Percentiles rank a stretch among this genome's conserved stretches.
Conservation (phyloP, 306 rosid genomes). For the Glycine latifolia region DNA sequence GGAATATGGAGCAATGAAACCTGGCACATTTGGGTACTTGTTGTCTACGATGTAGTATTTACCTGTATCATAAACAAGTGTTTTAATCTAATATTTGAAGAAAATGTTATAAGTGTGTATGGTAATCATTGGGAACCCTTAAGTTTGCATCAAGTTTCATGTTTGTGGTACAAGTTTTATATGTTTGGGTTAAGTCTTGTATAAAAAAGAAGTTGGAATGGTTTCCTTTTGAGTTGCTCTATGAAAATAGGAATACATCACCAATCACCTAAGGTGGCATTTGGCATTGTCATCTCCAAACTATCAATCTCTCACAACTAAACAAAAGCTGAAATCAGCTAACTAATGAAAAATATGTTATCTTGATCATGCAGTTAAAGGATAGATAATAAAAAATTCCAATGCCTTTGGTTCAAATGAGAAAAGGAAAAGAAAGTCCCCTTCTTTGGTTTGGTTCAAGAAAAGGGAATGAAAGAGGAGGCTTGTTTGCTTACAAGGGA, state of each 20-base stretch:
- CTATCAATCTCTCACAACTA: slow-evolving; percentile 40
- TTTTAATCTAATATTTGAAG: slow-evolving; percentile 37
- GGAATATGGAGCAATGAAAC: slow-evolving; percentile 83
- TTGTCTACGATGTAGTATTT: slow-evolving; percentile 82
- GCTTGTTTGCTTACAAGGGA: background rate
- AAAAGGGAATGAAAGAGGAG: background rate
- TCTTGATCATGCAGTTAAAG: slow-evolving; percentile 30
- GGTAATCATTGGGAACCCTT: slow-evolving; percentile 10
- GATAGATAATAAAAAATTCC: background rate
- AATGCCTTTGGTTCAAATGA: background rate
- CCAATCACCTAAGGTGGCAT: slow-evolving; percentile 7
- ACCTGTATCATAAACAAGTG: slow-evolving; percentile 63
- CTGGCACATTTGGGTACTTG: slow-evolving; percentile 78
- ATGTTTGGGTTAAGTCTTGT: slow-evolving; percentile 22
- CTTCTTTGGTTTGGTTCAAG: background rate
- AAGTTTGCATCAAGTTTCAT: slow-evolving; percentile 34
- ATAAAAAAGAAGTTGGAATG: slow-evolving; percentile 4
- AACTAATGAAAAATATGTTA: background rate
- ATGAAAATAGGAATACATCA: background rate
- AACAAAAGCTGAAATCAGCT: slow-evolving; percentile 18
- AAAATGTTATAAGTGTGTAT: slow-evolving; percentile 26
- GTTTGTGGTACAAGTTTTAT: background rate
- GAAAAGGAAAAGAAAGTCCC: background rate
- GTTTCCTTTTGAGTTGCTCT: slow-evolving; percentile 6
- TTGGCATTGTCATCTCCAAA: slow-evolving; percentile 20